A percentile compares a stretch with the other conserved stretches of the same genome.
These are phyloP conservation scores for Aulographum hederae DNA, from an alignment of 2,329 filamentous ascomycete genomes.

Conservation along the genomic window DNA sequence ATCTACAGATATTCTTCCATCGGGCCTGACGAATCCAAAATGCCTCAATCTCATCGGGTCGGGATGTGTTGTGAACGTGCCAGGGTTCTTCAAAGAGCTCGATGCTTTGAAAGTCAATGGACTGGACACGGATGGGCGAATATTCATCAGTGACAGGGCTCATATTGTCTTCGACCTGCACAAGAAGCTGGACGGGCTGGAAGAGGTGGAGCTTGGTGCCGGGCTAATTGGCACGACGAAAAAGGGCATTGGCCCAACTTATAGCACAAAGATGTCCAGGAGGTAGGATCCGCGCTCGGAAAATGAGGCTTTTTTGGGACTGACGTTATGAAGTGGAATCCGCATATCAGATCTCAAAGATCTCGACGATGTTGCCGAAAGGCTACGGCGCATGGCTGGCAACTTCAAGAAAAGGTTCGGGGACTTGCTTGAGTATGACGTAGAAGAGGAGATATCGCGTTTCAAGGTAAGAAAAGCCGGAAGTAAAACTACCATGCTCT, in stretches of 20 bases:
- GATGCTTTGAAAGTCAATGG: conserved; percentile 41
- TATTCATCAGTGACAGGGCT: conserved; percentile 43
- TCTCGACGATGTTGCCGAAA: background rate
- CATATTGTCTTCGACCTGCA: conserved; percentile 50
- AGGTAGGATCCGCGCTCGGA: too few species aligned
- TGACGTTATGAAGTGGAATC: conserved; percentile 43
- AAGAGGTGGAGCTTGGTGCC: conserved; percentile 33
- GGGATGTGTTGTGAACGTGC: conserved; percentile 51
- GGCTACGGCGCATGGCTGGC: conserved; percentile 38
- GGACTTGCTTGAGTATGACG: conserved; percentile 45
- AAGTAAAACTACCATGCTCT: too few species aligned
- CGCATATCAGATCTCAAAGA: background rate
- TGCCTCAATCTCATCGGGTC: conserved; percentile 51
- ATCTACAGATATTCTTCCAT: conserved; percentile 18
- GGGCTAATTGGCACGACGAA: conserved; percentile 32
- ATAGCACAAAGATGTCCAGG: conserved; percentile 42
- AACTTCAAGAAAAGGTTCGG: conserved; percentile 54
- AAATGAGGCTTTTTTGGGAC: conserved; percentile 52
- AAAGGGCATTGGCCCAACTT: conserved; percentile 24
- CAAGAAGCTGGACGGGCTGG: conserved; percentile 48
- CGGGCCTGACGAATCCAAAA: conserved; percentile 31
- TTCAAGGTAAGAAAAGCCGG: conserved; percentile 41
- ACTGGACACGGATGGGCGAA: conserved; percentile 36
- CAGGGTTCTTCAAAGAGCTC: conserved; percentile 48
- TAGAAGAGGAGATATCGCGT: conserved; percentile 47